Evolutionary conservation across 495 filamentous ascomycete genomes (phyloP).

Genomic region (Neurospora sp.): DNA sequence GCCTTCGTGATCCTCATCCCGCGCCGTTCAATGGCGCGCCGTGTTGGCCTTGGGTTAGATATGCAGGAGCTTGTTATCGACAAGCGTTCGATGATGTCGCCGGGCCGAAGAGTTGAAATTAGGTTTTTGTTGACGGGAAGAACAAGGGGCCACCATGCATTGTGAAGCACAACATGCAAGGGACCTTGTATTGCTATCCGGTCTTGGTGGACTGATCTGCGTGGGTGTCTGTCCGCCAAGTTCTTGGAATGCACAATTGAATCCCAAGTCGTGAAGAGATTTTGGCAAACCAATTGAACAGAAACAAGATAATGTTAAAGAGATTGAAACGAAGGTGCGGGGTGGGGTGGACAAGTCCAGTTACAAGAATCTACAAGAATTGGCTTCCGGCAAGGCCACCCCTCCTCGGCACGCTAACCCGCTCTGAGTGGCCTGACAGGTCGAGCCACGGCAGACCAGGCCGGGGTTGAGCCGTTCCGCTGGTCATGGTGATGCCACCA

Average conservation of each 20-base stretch:
- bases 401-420: not conserved
- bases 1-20: not conserved
- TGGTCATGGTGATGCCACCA: not conserved
- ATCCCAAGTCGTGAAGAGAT: not conserved
- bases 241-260: not conserved
- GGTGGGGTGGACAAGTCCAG: not conserved
- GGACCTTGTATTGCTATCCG: not conserved
- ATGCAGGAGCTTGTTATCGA: not conserved
- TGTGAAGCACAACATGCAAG: not conserved
- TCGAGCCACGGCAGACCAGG: not conserved
- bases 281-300: not conserved
- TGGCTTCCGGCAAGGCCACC: not conserved
- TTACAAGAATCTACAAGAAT: not conserved
- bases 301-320: not conserved
- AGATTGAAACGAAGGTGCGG: not conserved
- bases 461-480: not conserved
- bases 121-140: not conserved
- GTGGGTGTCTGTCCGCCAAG: not conserved
- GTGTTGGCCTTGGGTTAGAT: not conserved
- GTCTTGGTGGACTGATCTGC: not conserved
- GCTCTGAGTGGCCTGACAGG: not conserved
- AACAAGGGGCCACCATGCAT: not conserved
- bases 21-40: not conserved
- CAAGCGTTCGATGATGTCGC: not conserved
- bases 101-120: not conserved